Conservation (phyloP, 441 rosid genomes). For the Breynia disticha region DNA sequence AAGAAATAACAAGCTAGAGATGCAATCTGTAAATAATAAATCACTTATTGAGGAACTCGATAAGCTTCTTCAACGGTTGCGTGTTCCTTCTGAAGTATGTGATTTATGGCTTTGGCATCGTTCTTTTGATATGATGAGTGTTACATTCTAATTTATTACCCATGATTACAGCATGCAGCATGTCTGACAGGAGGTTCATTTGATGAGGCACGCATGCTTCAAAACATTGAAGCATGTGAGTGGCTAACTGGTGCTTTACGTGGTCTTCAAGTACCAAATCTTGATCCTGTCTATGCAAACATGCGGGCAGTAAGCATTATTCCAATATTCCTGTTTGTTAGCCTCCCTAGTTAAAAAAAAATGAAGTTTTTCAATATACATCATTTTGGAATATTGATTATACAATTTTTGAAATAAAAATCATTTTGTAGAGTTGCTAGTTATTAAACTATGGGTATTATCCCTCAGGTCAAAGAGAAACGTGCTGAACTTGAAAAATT, state of each 20-base stretch:
- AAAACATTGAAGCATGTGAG: constrained; percentile 96
- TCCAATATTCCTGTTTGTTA: constrained; percentile 11
- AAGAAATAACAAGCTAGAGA: constrained; percentile 93
- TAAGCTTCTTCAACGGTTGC: constrained; percentile 76
- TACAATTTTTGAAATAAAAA: too few relatives aligned
- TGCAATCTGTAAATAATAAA: constrained; percentile 90
- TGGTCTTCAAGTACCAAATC: constrained; percentile 76
- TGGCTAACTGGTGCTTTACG: constrained; percentile 80
- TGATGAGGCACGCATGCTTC: constrained; percentile 88
- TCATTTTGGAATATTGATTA: background rate
- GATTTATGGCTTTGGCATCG: background rate
- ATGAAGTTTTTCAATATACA: background rate
- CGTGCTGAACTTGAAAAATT: constrained; percentile 75
- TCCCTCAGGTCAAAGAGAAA: constrained; percentile 80
- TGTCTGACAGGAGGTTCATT: constrained; percentile 82
- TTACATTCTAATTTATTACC: constrained; percentile 15
- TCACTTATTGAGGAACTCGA: constrained; percentile 93
- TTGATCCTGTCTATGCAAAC: constrained; percentile 72
- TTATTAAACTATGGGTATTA: constrained; percentile 13
- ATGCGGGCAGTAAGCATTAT: constrained; percentile 72
- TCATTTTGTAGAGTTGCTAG: background rate
- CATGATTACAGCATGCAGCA: constrained; percentile 63
- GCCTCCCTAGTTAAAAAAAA: background rate
- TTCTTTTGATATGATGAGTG: background rate
- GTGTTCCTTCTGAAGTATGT: constrained; percentile 87